These are phyloP conservation scores for Pleurozium schreberi DNA, from an alignment of 225 moss, liverwort and hornwort genomes.

Conservation along the genomic window DNA sequence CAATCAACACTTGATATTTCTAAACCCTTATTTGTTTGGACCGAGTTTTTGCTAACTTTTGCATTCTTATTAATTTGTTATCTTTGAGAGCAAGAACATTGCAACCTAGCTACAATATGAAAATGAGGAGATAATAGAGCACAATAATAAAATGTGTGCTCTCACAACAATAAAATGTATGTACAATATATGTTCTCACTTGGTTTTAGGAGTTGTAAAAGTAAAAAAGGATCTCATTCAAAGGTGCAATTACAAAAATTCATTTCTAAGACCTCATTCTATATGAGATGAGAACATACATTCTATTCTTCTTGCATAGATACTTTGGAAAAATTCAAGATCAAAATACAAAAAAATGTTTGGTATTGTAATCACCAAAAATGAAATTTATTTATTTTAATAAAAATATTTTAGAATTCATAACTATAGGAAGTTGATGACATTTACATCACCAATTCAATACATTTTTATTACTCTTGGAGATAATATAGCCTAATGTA, in stretches of 20 bases:
- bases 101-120: too few species aligned
- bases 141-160: neutral
- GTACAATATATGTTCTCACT: neutral
- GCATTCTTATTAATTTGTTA: too few species aligned
- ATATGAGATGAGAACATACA: neutral
- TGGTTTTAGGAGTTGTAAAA: neutral
- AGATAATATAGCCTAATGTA: rapidly evolving
- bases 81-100: too few species aligned
- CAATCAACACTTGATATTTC: too few species aligned
- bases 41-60: too few species aligned
- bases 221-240: rapidly evolving
- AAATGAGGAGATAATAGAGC: neutral
- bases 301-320: neutral
- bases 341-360: neutral
- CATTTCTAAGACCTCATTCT: neutral
- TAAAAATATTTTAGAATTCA: neutral
- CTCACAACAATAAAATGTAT: too few species aligned
- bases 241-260: neutral
- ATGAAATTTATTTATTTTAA: neutral
- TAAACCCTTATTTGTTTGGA: too few species aligned
- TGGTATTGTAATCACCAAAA: neutral
- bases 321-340: neutral
- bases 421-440: neutral
- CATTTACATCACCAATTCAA: neutral
- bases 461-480: neutral